Percentiles rank a stretch among this genome's conserved stretches.
Conservation (phyloP, 805 yeast genomes). For the Teunomyces tritomae region DNA sequence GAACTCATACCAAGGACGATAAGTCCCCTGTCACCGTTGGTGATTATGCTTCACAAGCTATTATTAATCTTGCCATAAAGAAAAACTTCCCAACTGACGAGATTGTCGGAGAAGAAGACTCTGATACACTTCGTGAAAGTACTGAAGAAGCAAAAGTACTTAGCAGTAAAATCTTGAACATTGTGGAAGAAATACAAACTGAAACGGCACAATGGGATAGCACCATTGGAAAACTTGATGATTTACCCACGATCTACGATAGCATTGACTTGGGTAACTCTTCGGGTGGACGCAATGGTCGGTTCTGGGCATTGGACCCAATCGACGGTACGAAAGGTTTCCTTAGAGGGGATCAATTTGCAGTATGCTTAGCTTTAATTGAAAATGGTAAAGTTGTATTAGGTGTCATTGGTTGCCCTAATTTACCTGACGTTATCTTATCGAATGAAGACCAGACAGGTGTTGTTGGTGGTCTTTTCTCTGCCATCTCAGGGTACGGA, state of each 20-base stretch:
- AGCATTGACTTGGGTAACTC: slow-evolving; percentile 80
- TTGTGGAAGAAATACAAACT: slow-evolving; percentile 54
- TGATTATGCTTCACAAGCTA: slow-evolving; percentile 94
- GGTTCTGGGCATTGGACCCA: slow-evolving; percentile 98
- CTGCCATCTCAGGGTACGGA: slow-evolving; percentile 68
- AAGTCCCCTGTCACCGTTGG: slow-evolving; percentile 95
- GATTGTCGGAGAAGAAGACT: slow-evolving; percentile 93
- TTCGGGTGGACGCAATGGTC: slow-evolving; percentile 71
- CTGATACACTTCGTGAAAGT: slow-evolving; percentile 53
- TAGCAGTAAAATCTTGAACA: slow-evolving; percentile 53
- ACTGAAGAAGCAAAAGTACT: slow-evolving; percentile 45
- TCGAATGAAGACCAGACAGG: slow-evolving; percentile 35
- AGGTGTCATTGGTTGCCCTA: slow-evolving; percentile 97
- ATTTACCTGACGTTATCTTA: slow-evolving; percentile 56
- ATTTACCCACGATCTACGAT: slow-evolving; percentile 50
- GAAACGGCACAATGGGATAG: slow-evolving; percentile 32
- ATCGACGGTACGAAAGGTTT: slow-evolving; percentile 98
- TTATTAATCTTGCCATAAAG: slow-evolving; percentile 79
- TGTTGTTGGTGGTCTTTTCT: slow-evolving; percentile 66
- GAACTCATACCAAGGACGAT: slow-evolving; percentile 75
- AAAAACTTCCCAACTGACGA: slow-evolving; percentile 79
- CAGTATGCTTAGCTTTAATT: slow-evolving; percentile 88
- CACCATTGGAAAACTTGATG: slow-evolving; percentile 41
- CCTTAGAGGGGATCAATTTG: slow-evolving; percentile 92
- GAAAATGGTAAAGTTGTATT: slow-evolving; percentile 81